Conservation (phyloP, 2,329 filamentous ascomycete genomes). For the Fusarium zealandicum region DNA sequence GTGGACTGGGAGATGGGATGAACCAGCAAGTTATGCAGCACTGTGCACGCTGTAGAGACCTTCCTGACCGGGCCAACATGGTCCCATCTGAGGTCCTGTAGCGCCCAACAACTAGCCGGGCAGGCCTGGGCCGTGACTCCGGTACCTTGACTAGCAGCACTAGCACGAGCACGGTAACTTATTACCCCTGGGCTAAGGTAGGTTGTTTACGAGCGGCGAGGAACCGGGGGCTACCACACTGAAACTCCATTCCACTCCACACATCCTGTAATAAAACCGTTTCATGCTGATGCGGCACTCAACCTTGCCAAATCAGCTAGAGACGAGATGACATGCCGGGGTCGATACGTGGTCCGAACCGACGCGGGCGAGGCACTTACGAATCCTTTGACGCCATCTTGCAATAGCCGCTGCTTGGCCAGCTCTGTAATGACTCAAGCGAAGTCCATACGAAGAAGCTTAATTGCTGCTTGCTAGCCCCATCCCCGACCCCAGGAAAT, state of each 20-base stretch:
- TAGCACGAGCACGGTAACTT: too few species aligned
- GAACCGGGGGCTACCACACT: slow-evolving; percentile 32
- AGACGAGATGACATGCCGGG: slow-evolving; percentile 33
- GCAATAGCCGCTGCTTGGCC: slow-evolving; percentile 9
- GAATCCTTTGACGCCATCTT: too few species aligned
- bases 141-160: too few species aligned
- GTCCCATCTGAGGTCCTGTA: slow-evolving; percentile 3
- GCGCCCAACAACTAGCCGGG: neutral
- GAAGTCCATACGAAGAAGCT: slow-evolving; percentile 4
- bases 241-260: slow-evolving; percentile 16
- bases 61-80: neutral
- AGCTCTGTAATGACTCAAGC: neutral
- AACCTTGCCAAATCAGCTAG: slow-evolving; percentile 10
- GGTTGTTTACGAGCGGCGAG: too few species aligned
- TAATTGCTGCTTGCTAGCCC: neutral
- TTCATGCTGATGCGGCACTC: slow-evolving; percentile 17
- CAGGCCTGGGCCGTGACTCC: slow-evolving; percentile 5
- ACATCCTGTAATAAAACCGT: slow-evolving; percentile 27
- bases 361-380: slow-evolving; percentile 7
- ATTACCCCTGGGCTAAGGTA: too few species aligned
- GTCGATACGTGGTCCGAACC: too few species aligned
- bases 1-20: slow-evolving; percentile 14
- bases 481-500: slow-evolving; percentile 18
- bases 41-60: neutral
- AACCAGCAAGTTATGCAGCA: slow-evolving; percentile 11